Evolutionary conservation across 805 yeast genomes (phyloP), one percentile per base, ranked within the genome.

Genomic region (Crinitomyces ghanaensis): DNA sequence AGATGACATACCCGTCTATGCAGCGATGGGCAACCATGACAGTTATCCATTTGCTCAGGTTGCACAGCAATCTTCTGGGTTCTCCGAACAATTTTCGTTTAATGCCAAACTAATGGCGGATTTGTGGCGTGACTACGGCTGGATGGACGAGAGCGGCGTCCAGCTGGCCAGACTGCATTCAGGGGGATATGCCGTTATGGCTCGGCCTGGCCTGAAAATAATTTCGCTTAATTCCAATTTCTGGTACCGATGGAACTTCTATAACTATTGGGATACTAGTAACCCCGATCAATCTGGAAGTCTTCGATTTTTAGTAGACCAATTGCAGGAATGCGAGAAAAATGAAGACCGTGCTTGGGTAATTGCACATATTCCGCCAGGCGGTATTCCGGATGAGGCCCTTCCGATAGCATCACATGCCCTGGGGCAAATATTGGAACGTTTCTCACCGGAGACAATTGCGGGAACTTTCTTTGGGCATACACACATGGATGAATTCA

Each of bases 401-500:
- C 54, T 77, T 30, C 84, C 85, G 7, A 59, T 72, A 26, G 77
- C 71, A 34, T 66, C 80, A 16, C 62, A 66, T 34, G 57, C 72
- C 20, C 71, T 74, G 40, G 57, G 65, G 23, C 68, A 69, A 40
- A 69, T 77, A 26, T 63, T 78, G 17, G 74, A 72, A 45, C 64
- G 85, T 52, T 77, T 76, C 53, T 70, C 78, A 19, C 82, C 82
- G 14, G 65, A 66, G 47, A 74, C 79, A 7, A 73, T 77, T 51
- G 78, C 83, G 7, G 77, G 69, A 30, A 60, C 74, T 19, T 78
- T 77, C 60, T 75, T 67, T 49, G 86, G 85, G 17, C 82, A 76
- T 48, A 74, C 82, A 3, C 85, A 78, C 46, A 57, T 60, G 42
- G 86, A 77, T 53, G 77, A 76, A 52, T 77, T 76, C 60, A 64